Evolutionary conservation across 1,284 basidiomycete genomes (phyloP).

Genomic region (Baeospora myosura): DNA sequence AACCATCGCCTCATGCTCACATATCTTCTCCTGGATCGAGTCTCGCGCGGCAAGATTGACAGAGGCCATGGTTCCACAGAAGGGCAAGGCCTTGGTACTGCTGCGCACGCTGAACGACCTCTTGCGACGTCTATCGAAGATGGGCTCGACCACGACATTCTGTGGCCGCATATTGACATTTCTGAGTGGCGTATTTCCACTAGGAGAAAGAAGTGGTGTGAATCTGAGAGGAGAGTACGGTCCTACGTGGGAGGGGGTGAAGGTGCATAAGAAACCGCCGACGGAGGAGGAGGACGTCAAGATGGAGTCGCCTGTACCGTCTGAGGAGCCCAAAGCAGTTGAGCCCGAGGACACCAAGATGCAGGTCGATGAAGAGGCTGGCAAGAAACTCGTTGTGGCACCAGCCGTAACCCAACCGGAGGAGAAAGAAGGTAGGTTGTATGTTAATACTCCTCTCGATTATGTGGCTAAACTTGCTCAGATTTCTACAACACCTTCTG

Average conservation of each 20-base stretch:
- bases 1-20: conserved; percentile 73
- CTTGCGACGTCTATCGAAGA: conserved; percentile 76
- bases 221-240: conserved; percentile 84
- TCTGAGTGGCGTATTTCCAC: conserved; percentile 76
- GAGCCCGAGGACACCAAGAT: conserved; percentile 21
- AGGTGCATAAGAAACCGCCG: conserved; percentile 23
- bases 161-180: conserved; percentile 85
- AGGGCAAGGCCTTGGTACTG: conserved; percentile 80
- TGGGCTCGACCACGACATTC: conserved; percentile 75
- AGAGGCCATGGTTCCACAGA: conserved; percentile 70
- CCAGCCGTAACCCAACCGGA: conserved; percentile 26
- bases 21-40: conserved; percentile 83
- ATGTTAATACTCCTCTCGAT: background rate
- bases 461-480: conserved; percentile 20
- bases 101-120: conserved; percentile 84
- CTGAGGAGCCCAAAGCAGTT: conserved; percentile 22
- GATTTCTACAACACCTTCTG: conserved; percentile 83
- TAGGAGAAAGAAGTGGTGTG: conserved; percentile 85
- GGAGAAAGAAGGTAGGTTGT: conserved; percentile 55
- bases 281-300: conserved; percentile 21
- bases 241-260: conserved; percentile 69
- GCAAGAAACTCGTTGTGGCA: conserved; percentile 21
- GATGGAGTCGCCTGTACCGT: conserved; percentile 22
- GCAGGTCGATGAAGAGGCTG: conserved; percentile 37
- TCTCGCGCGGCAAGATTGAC: conserved; percentile 58